Evolutionary conservation across 352 stramenopile species (phyloP), one percentile per base, ranked within the genome.

Genomic region (Pythium inflatum): DNA sequence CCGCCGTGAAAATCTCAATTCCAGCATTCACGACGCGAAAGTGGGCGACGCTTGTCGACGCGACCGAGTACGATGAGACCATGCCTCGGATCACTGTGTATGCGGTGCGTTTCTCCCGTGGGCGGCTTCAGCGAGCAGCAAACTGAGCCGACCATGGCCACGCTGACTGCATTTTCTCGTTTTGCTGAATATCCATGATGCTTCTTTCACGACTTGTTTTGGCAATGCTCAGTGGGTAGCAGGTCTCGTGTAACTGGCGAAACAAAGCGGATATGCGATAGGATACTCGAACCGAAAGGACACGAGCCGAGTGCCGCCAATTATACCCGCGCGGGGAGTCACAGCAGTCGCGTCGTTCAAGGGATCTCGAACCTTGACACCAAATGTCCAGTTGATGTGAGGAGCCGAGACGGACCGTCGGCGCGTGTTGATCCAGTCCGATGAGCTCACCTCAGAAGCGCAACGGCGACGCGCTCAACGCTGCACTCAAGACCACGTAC

Each of bases 361-460:
- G 36, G 36, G 36, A 43, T 16, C 36, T 43, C 36, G 36, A 43
- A 43, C 36, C 36, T 43, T 43, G 9, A 9, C 36, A 43, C 36
- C 9, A 43, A 43, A 43, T 43, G 36, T 43, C n/a, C n/a, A n/a
- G 36, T 43, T 43, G 16, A 43, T 43, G 36, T 9, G 36, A 43
- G 16, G 36, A 43, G 16, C 36, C 36, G 36, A 16, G 36, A 43
- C 16, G 16, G 16, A 16, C 36, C 16, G 9, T 16, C 9, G 36
- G 36, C 36, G 36, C 36, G 36, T n/a, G n/a, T 43, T 43, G 36
- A 43, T 43, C 36, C 9, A 43, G 36, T 16, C 16, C 34, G 27
- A 64, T 64, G 56, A 53, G 33, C n/a, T 54, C 41, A 22, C 56
- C 56, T 45, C 56, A 53, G 18, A 64, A 64, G 24, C 38, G 55